These are phyloP conservation scores for Dalbergia oliveri DNA, from an alignment of 306 rosid species.

Conservation along the genomic window DNA sequence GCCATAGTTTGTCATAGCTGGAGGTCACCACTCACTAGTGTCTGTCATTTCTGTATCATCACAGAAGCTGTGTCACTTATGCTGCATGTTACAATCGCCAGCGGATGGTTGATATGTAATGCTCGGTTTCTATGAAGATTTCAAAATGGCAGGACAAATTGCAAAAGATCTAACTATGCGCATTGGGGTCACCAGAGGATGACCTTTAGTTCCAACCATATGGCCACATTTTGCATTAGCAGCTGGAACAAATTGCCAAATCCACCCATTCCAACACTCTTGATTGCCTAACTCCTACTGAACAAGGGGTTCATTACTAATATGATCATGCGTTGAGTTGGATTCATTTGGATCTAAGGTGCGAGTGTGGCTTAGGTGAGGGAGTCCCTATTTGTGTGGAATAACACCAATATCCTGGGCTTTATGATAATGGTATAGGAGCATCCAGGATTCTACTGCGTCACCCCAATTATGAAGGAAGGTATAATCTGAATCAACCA, in stretches of 20 bases:
- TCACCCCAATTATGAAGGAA: slow-evolving; percentile 25
- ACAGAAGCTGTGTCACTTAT: background rate
- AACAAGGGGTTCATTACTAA: slow-evolving; percentile 14
- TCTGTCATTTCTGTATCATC: slow-evolving; percentile 15
- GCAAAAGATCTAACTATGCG: slow-evolving; percentile 32
- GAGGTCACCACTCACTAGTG: background rate
- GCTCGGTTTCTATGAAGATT: background rate
- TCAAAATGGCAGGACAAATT: background rate
- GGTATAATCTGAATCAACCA: slow-evolving; percentile 40
- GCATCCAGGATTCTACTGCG: slow-evolving; percentile 7
- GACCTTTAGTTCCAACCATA: slow-evolving; percentile 15
- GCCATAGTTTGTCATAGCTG: slow-evolving; percentile 14
- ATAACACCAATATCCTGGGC: background rate
- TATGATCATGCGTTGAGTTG: slow-evolving; percentile 19
- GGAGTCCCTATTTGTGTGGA: background rate
- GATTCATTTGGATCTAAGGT: slow-evolving; percentile 7
- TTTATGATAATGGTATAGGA: slow-evolving; percentile 7
- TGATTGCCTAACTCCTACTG: background rate
- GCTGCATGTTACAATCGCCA: too few species aligned
- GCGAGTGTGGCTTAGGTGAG: background rate
- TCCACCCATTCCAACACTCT: slow-evolving; percentile 44
- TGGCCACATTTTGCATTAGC: slow-evolving; percentile 2
- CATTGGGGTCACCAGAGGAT: slow-evolving; percentile 47
- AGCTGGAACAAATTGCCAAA: slow-evolving; percentile 31
- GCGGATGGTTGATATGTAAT: too few species aligned